phyloP scores from a whole-genome alignment of 441 rosid genomes.

The Metrosideros polymorpha region DNA sequence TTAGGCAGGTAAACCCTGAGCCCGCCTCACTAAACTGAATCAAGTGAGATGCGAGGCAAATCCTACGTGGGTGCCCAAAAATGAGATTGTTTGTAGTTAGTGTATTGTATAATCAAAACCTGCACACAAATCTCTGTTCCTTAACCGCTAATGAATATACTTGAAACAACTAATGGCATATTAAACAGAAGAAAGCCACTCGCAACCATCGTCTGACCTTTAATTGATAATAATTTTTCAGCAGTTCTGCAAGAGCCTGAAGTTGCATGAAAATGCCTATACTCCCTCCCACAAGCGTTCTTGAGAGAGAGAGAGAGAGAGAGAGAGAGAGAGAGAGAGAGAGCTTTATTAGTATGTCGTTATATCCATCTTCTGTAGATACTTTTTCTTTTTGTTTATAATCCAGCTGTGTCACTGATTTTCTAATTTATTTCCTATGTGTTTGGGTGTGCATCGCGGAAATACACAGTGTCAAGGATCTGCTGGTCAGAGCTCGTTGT shows the following conservation, averaged over 20 bases:
- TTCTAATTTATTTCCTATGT: neutral
- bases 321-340: neutral
- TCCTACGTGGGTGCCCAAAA: neutral
- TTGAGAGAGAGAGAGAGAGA: neutral
- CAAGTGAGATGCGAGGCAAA: neutral
- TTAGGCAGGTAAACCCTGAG: neutral
- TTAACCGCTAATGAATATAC: neutral
- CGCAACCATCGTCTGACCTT: neutral
- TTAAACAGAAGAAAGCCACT: neutral
- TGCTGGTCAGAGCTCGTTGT: neutral
- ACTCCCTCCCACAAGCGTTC: neutral
- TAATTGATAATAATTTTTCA: neutral
- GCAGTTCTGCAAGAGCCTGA: neutral
- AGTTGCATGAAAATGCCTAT: neutral
- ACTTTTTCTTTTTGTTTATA: neutral
- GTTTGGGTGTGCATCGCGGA: neutral
- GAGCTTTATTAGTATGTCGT: neutral
- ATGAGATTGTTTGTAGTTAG: neutral
- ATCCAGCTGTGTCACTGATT: neutral
- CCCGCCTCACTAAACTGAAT: neutral
- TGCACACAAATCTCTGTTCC: neutral
- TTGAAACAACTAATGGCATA: neutral
- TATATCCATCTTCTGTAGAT: neutral
- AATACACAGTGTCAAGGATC: neutral
- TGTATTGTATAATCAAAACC: neutral